These are phyloP conservation scores for Asclepias syriaca DNA, from an alignment of 257 asterid species.

Conservation along the genomic window DNA sequence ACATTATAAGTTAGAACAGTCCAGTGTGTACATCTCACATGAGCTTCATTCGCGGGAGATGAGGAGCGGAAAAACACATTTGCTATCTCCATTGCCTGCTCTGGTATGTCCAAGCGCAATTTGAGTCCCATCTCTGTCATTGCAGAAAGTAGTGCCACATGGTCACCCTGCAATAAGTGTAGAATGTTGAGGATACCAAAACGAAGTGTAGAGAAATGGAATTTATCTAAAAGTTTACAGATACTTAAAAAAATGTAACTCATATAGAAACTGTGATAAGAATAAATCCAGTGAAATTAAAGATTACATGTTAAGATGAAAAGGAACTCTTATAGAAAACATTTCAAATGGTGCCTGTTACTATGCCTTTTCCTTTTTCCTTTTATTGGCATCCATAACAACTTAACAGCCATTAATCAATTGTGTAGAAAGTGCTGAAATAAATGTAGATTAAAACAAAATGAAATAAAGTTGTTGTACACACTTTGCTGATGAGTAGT, in stretches of 20 bases:
- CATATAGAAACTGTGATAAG: neutral
- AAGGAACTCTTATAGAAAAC: no score
- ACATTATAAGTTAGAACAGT: neutral
- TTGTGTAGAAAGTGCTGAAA: no score
- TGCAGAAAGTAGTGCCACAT: slow-evolving; percentile 88
- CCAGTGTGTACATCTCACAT: slow-evolving; percentile 39
- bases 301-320: neutral
- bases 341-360: neutral
- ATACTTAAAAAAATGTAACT: neutral
- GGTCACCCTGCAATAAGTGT: slow-evolving; percentile 74
- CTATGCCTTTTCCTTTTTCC: neutral
- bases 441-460: no score
- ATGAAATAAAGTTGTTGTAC: no score
- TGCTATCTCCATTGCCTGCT: slow-evolving; percentile 90
- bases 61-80: slow-evolving; percentile 80
- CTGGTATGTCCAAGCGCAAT: slow-evolving; percentile 91
- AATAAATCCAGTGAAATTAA: neutral
- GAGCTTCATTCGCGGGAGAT: slow-evolving; percentile 80
- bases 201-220: neutral
- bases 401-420: neutral
- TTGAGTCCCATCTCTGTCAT: slow-evolving; percentile 91
- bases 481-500: neutral
- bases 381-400: neutral
- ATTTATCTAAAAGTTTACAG: no score
- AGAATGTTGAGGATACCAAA: neutral